Evolutionary conservation across 1,139 yeast genomes (phyloP), one percentile per base, ranked within the genome.

Genomic region (Zygoascus meyerae): DNA sequence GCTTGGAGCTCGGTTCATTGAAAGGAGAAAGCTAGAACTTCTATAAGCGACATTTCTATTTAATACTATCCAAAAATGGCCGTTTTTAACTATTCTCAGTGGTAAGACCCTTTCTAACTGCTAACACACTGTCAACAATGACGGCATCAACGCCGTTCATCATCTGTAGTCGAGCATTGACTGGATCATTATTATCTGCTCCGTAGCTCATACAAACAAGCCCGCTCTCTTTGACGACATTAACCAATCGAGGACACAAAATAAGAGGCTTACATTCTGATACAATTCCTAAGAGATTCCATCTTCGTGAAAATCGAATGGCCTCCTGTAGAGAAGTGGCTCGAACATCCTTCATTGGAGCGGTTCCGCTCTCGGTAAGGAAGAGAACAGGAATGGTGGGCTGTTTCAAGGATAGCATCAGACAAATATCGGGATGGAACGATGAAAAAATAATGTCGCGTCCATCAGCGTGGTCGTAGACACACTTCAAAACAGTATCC

Each of bases 61-160:
- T 21, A 21, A 21, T 21, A 21, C 26, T 21, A 21, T 21, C 7
- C 6, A 21, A 21, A 21, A 21, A 21, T 21, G 7, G 26, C 7
- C 26, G 26, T 21, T 21, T 21, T 21, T 7, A 21, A 21, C 26
- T 21, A 21, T 7, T 21, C 26, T 21, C 30, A 2, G 29, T 18
- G 9, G 39, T 35, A 5, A 35, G 73, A 5, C 90, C 96, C 58
- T 84, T 85, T 61, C 97, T 75, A 11, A 90, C 95, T 0, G 97
- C 97, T 62, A 90, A 72, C 2, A 92, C 97, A 52, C 89, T 83
- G 65, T 92, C 97, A 4, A 87, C 97, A 68, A 92, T 92, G 16
- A 92, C 97, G 0, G 98, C 98, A 70, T 92, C 97, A 7, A 92
- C 96, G 11, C 97, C 97, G 9, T 95, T 92, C 55, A 79, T 80